These are phyloP conservation scores for Purpureocillium takamizusanense DNA, from an alignment of 2,329 filamentous ascomycete genomes.

Conservation along the genomic window DNA sequence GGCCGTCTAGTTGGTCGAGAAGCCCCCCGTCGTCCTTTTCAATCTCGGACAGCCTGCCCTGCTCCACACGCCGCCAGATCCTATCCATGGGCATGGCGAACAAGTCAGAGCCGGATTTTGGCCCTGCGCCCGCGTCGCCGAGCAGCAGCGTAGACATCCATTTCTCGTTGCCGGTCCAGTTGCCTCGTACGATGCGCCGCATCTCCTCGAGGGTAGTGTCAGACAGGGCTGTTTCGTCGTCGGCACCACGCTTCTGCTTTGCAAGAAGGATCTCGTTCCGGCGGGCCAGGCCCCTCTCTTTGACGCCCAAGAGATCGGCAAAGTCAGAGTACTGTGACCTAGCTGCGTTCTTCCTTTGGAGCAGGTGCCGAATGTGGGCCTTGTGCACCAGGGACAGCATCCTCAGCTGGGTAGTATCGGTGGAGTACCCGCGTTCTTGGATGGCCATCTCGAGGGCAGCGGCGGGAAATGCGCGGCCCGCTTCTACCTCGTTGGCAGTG, in stretches of 20 bases:
- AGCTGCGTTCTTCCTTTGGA: slow-evolving; percentile 52
- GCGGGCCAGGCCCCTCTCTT: slow-evolving; percentile 47
- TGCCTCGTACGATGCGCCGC: slow-evolving; percentile 54
- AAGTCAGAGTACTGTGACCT: slow-evolving; percentile 55
- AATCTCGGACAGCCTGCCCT: slow-evolving; percentile 47
- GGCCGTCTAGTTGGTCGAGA: slow-evolving; percentile 61
- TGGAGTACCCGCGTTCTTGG: slow-evolving; percentile 49
- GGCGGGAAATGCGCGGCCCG: slow-evolving; percentile 31
- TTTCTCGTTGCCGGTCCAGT: slow-evolving; percentile 69
- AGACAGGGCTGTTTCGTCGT: slow-evolving; percentile 21
- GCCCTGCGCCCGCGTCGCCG: slow-evolving; percentile 52
- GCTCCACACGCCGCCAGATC: slow-evolving; percentile 60
- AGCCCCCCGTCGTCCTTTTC: slow-evolving; percentile 43
- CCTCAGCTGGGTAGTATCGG: slow-evolving; percentile 45
- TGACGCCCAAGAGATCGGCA: slow-evolving; percentile 52
- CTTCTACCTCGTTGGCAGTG: slow-evolving; percentile 34
- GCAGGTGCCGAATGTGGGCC: slow-evolving; percentile 48
- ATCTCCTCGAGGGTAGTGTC: slow-evolving; percentile 38
- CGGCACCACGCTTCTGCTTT: slow-evolving; percentile 14
- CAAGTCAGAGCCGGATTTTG: slow-evolving; percentile 33
- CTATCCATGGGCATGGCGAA: slow-evolving; percentile 58
- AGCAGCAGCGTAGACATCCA: slow-evolving; percentile 66
- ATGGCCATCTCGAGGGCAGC: slow-evolving; percentile 47
- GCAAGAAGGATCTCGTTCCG: slow-evolving; percentile 38
- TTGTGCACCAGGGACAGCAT: slow-evolving; percentile 67